Evolutionary conservation across 2,329 filamentous ascomycete genomes (phyloP).

Genomic region (Harringtonia aguacate): DNA sequence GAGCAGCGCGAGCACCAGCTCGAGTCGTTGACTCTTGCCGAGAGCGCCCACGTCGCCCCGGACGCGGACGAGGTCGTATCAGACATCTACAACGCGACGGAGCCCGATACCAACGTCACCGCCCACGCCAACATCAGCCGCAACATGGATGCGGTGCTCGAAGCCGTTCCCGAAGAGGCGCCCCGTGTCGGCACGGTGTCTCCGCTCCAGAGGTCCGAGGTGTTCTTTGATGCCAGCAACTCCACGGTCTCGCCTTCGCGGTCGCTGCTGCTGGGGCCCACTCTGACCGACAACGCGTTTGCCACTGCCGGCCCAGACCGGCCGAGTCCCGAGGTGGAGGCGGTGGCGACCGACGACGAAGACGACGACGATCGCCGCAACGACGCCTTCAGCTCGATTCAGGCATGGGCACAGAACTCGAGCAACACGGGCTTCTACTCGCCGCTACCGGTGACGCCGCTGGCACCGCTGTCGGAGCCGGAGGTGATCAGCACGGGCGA

Average conservation of each 20-base stretch:
- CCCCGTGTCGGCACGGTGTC: neutral
- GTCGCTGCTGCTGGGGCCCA: conserved; percentile 21
- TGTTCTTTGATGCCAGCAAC: conserved; percentile 12
- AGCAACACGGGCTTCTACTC: conserved; percentile 44
- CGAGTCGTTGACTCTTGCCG: conserved; percentile 12
- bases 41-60: conserved; percentile 28
- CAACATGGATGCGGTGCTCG: neutral
- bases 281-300: conserved; percentile 31
- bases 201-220: conserved; percentile 1
- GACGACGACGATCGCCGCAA: conserved; percentile 32
- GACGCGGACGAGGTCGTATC: conserved; percentile 36
- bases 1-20: conserved; percentile 25
- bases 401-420: conserved; percentile 51
- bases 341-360: conserved; percentile 24
- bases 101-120: conserved; percentile 19
- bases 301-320: conserved; percentile 40
- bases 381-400: conserved; percentile 48
- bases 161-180: neutral
- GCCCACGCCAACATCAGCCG: conserved; percentile 5
- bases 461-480: conserved; percentile 38
- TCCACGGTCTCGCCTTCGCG: neutral
- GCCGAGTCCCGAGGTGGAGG: conserved; percentile 22
- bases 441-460: conserved; percentile 42
- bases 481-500: conserved; percentile 42
- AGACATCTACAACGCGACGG: conserved; percentile 34